Base-by-base conservation (phyloP, 495 filamentous ascomycete genomes). In the Cladorrhinum samala region DNA sequence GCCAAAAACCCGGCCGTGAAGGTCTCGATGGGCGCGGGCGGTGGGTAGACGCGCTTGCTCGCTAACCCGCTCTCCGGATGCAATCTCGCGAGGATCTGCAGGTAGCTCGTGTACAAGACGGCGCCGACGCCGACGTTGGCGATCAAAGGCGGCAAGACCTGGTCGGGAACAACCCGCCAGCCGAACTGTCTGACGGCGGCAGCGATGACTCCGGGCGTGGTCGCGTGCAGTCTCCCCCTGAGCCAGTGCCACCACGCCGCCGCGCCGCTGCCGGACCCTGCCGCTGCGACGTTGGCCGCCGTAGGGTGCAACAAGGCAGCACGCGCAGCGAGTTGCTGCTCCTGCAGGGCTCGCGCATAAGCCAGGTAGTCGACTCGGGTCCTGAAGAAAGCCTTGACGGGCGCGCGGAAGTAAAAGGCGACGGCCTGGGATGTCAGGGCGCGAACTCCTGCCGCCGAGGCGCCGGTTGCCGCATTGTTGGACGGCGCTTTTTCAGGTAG, bases 391-490 rank as follows among this genome's bases (percentile, higher is more conserved):
- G 89, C 85, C 66, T 94, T 94, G 24, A 88, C 83, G 2, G 91
- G 91, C 1, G 88, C 87, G 53, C 91, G 75, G 60, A 95, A 96
- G 67, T 93, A 96, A 59, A 95, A 94, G 20, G 89, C 83, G 39
- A 95, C 76, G 44, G 85, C 67, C 59, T 91, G 87, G 3, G 88
- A 83, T 59, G 83, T 87, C 50, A 94, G 62, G 21, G 90, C 89
- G 48, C 91, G 84, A 40, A 87, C 84, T 27, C 87, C 79, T 9
- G 91, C 90, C 13, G 89, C 89, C 23, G 87, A 86, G 5, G 83
- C 74, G 42, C 65, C 74, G 62, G 86, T 91, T 11, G 88, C 86
- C 19, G 88, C 86, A 79, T 88, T 85, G 59, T 77, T 84, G 50
- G 76, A 75, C 25, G 78, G 73, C 20, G 78, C 45, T 44, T 69